A percentile compares a stretch with the other conserved stretches of the same genome.
These are phyloP conservation scores for Tripterygium wilfordii DNA, from an alignment of 177 flowering plant species.

Conservation along the genomic window DNA sequence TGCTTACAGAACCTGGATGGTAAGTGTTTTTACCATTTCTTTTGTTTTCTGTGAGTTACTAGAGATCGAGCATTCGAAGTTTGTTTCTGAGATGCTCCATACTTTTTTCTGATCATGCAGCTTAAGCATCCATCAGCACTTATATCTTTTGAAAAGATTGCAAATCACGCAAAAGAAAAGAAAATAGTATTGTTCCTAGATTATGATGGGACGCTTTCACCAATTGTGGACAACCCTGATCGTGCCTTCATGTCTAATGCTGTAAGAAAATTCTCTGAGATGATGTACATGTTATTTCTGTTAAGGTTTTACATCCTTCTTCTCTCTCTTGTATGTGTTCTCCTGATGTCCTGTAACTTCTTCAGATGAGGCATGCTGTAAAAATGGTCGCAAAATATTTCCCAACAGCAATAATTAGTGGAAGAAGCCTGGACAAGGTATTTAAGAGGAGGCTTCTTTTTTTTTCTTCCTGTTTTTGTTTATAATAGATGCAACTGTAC, in stretches of 20 bases:
- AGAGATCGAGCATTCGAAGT: too few species aligned
- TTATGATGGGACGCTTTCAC: slow-evolving; percentile 80
- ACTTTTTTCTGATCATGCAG: slow-evolving; percentile 17
- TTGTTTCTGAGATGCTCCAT: too few species aligned
- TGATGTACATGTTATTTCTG: background rate
- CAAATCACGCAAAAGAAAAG: slow-evolving; percentile 45
- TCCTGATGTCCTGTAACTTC: background rate
- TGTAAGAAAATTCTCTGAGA: slow-evolving; percentile 27
- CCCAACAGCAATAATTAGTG: slow-evolving; percentile 71
- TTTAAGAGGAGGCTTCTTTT: slow-evolving; percentile 1
- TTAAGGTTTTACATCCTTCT: background rate
- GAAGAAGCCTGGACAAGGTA: slow-evolving; percentile 65
- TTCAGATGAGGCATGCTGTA: slow-evolving; percentile 54
- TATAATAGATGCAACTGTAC: too few species aligned
- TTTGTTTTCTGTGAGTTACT: too few species aligned
- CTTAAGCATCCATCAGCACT: slow-evolving; percentile 62
- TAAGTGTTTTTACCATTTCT: slow-evolving; percentile 18
- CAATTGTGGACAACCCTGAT: slow-evolving; percentile 72
- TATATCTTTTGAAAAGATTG: slow-evolving; percentile 43
- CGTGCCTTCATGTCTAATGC: slow-evolving; percentile 58
- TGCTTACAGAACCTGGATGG: slow-evolving; percentile 49
- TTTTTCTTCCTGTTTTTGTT: too few species aligned
- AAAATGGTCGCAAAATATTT: slow-evolving; percentile 40
- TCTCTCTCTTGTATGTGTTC: background rate
- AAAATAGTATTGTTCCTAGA: slow-evolving; percentile 63